These are phyloP conservation scores for Verbena officinalis DNA, from an alignment of 257 asterid species.

Conservation along the genomic window DNA sequence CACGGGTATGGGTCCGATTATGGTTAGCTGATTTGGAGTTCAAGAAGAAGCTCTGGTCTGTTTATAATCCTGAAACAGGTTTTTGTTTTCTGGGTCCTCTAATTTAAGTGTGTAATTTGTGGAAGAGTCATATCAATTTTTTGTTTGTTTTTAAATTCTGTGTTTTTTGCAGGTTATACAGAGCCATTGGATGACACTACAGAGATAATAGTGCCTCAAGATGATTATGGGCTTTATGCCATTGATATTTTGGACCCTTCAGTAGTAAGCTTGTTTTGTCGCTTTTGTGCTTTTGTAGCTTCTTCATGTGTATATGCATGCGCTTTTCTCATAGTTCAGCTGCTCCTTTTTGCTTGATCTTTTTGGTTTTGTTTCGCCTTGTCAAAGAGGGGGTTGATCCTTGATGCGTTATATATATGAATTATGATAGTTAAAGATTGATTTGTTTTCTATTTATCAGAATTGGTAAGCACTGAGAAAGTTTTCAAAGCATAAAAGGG, in stretches of 20 bases:
- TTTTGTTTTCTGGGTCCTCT: not conserved
- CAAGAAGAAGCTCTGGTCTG: constrained; percentile 72
- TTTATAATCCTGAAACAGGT: constrained; percentile 73
- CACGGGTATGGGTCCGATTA: constrained; percentile 91
- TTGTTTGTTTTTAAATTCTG: not conserved
- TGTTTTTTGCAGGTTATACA: constrained; percentile 62
- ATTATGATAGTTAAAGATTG: not conserved
- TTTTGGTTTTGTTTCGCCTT: not conserved
- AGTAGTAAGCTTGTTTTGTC: constrained; percentile 40
- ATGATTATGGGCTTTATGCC: constrained; percentile 95
- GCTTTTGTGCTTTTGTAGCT: not conserved
- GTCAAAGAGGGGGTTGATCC: not conserved
- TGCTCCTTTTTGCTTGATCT: not conserved
- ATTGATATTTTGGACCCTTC: constrained; percentile 98
- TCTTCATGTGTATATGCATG: not conserved
- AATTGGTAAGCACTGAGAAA: not conserved
- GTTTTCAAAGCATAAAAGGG: not conserved
- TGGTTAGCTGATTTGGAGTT: constrained; percentile 87
- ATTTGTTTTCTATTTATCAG: not conserved
- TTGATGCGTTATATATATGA: not conserved
- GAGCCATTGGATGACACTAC: constrained; percentile 70
- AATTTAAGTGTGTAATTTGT: not conserved
- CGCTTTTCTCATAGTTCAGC: not conserved
- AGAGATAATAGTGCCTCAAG: constrained; percentile 85
- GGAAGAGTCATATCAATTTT: not conserved